phyloP scores from a whole-genome alignment of 257 asterid species.

The Jasminum sambac region DNA sequence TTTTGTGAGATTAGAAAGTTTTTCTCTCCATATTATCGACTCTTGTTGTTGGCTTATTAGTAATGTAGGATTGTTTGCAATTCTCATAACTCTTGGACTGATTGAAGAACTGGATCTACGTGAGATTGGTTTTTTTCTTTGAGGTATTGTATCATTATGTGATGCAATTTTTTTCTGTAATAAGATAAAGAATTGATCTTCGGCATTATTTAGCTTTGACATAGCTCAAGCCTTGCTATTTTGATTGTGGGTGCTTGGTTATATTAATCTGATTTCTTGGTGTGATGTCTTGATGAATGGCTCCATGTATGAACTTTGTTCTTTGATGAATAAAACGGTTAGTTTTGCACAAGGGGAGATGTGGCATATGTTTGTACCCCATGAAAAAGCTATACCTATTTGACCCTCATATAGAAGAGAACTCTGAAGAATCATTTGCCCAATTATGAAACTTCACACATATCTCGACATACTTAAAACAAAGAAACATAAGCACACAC shows the following conservation, averaged over 20 bases:
- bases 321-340: not conserved
- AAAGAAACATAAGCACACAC: not conserved
- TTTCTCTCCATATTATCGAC: too few species aligned
- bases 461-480: too few species aligned
- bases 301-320: not conserved
- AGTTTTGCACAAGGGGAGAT: not conserved
- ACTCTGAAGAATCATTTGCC: too few species aligned
- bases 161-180: slow-evolving; percentile 23
- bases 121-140: too few species aligned
- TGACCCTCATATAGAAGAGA: too few species aligned
- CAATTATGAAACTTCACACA: too few species aligned
- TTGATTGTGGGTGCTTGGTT: not conserved
- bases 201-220: slow-evolving; percentile 6
- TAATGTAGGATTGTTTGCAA: slow-evolving; percentile 28
- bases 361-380: not conserved
- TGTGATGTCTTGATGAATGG: too few species aligned
- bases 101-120: too few species aligned
- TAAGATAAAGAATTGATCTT: slow-evolving; percentile 9
- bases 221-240: not conserved
- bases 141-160: not conserved
- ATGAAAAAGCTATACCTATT: not conserved
- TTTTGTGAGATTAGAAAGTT: too few species aligned
- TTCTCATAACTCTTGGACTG: slow-evolving; percentile 16
- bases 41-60: slow-evolving; percentile 14
- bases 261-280: not conserved